phyloP scores from a whole-genome alignment of 177 flowering plant genomes.

The Telopea speciosissima region DNA sequence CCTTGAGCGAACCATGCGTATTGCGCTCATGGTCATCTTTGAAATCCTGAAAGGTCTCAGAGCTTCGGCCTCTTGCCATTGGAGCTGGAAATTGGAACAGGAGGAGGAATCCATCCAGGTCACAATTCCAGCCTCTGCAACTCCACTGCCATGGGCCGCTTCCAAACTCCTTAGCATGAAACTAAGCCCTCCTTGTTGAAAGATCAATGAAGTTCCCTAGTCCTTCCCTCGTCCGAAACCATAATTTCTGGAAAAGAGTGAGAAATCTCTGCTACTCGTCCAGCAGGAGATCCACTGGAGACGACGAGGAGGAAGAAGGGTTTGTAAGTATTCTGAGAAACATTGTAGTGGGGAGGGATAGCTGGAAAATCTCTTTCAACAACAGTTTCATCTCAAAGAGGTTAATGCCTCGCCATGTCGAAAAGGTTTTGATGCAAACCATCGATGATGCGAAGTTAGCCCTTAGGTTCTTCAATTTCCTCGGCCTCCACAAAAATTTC shows the following conservation, averaged over 20 bases:
- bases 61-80: no score
- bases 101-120: no score
- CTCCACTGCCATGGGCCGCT: no score
- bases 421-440: conserved; percentile 43
- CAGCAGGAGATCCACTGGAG: conserved; percentile 3
- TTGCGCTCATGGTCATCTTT: no score
- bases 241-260: conserved; percentile 1
- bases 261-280: conserved; percentile 16
- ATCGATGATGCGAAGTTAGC: conserved; percentile 62
- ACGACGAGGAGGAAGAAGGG: conserved; percentile 24
- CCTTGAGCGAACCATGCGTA: no score
- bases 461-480: conserved; percentile 74
- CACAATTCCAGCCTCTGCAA: no score
- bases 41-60: no score
- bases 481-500: conserved; percentile 67
- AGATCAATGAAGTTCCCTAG: conserved; percentile 14
- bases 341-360: conserved; percentile 32
- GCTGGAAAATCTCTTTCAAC: conserved; percentile 51
- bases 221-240: conserved; percentile 8
- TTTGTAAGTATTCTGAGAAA: conserved; percentile 24
- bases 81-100: no score
- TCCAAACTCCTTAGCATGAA: no score
- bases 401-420: conserved; percentile 61
- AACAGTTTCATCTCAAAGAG: conserved; percentile 27
- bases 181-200: background rate